phyloP scores from a whole-genome alignment of 202 grass and related monocot species.

The Setaria viridis region DNA sequence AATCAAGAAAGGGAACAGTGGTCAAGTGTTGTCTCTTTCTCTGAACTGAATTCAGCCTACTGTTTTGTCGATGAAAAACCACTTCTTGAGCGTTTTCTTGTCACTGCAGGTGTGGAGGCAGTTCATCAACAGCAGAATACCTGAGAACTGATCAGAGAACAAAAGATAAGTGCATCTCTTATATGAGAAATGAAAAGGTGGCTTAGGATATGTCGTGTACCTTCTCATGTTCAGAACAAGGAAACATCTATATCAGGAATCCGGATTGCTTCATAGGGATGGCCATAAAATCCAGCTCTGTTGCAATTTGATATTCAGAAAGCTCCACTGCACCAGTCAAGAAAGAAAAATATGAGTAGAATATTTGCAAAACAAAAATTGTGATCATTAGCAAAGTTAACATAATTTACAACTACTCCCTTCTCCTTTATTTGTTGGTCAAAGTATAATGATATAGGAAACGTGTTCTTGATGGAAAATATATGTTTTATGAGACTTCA shows the following conservation, averaged over 20 bases:
- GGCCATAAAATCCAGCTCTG: constrained; percentile 37
- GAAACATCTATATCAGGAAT: constrained; percentile 51
- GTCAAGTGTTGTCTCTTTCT: constrained; percentile 23
- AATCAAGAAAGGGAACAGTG: constrained; percentile 20
- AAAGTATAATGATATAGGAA: not conserved
- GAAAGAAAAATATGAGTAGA: not conserved
- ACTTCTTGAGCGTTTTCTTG: constrained; percentile 72
- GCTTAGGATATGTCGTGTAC: not conserved
- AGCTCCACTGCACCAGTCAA: constrained; percentile 32
- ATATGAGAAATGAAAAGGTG: not conserved
- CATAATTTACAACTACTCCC: not conserved
- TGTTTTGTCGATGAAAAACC: constrained; percentile 81
- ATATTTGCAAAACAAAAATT: not conserved
- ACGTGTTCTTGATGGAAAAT: not conserved
- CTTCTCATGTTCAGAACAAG: constrained; percentile 59
- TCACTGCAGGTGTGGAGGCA: constrained; percentile 60
- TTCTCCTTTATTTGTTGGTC: not conserved
- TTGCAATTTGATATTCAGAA: constrained; percentile 25
- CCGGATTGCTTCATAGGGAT: constrained; percentile 39
- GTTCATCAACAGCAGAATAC: constrained; percentile 55
- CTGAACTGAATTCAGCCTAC: constrained; percentile 54
- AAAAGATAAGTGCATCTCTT: not conserved
- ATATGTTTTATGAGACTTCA: not conserved
- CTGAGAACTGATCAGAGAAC: constrained; percentile 56
- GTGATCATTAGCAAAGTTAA: not conserved